A percentile compares a stretch with the other conserved stretches of the same genome.
Conservation (phyloP, 2,329 filamentous ascomycete species). For the Sporothrix phasma region DNA sequence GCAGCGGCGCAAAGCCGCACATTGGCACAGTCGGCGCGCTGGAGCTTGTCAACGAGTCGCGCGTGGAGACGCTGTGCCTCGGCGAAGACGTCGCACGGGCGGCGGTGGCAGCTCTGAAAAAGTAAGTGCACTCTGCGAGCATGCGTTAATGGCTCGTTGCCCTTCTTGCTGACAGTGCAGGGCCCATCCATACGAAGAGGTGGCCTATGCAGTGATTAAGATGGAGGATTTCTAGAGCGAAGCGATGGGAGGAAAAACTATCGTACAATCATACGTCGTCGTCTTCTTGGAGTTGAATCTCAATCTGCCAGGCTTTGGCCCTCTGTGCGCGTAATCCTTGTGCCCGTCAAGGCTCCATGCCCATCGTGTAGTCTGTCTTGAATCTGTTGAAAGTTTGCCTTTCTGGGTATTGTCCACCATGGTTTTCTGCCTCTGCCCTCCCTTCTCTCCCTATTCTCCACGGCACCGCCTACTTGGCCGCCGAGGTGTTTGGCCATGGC, state of each 20-base stretch:
- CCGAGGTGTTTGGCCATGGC: constrained; percentile 9
- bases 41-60: constrained; percentile 50
- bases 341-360: not conserved
- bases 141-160: not conserved
- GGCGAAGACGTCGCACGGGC: constrained; percentile 46
- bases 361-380: not conserved
- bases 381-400: not conserved
- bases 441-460: not conserved
- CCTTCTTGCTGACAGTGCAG: constrained; percentile 23
- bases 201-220: constrained; percentile 38
- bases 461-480: not conserved
- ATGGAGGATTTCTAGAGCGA: constrained; percentile 35
- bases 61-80: constrained; percentile 53
- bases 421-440: not conserved
- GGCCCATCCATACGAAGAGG: constrained; percentile 44
- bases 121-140: constrained; percentile 32
- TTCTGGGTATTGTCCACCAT: not conserved
- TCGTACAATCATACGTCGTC: not conserved
- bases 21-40: constrained; percentile 45
- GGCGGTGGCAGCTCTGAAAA: constrained; percentile 55
- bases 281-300: constrained; percentile 7
- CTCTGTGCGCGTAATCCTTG: not conserved
- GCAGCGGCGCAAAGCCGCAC: constrained; percentile 49
- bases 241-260: not conserved
- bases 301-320: not conserved